Evolutionary conservation across 768 basidiomycete genomes (phyloP).

Genomic region (Austroboletus eburneus): DNA sequence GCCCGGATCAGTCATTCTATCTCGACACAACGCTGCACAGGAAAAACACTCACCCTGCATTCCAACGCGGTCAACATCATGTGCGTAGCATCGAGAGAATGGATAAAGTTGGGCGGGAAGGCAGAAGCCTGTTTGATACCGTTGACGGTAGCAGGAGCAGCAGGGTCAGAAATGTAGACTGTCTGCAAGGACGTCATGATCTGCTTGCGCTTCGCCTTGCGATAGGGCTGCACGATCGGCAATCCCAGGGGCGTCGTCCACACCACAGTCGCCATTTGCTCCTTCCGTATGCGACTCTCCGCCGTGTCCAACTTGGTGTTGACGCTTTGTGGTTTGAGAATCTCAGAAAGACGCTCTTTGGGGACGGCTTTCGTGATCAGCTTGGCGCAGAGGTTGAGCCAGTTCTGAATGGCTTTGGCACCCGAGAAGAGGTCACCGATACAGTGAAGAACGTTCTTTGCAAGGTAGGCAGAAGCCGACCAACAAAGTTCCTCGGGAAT

Average conservation of each 20-base stretch:
- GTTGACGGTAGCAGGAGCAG: constrained; percentile 73
- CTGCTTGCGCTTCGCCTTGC: constrained; percentile 78
- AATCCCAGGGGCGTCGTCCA: constrained; percentile 97
- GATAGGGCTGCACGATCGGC: constrained; percentile 95
- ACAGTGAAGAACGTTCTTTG: constrained; percentile 68
- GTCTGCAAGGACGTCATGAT: constrained; percentile 81
- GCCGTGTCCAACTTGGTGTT: constrained; percentile 19
- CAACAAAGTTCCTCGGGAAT: constrained; percentile 73
- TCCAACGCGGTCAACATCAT: constrained; percentile 96
- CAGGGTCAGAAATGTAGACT: constrained; percentile 87
- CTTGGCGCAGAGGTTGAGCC: constrained; percentile 80
- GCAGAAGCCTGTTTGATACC: constrained; percentile 87
- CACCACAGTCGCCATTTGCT: constrained; percentile 92
- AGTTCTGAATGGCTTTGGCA: constrained; percentile 86
- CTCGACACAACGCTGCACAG: background rate
- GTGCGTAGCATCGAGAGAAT: constrained; percentile 96
- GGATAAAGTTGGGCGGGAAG: constrained; percentile 99
- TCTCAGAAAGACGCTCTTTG: constrained; percentile 53
- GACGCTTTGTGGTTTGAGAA: constrained; percentile 22
- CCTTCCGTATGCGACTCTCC: constrained; percentile 55
- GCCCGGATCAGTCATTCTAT: constrained; percentile 5
- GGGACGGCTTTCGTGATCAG: constrained; percentile 88
- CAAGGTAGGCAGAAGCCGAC: constrained; percentile 71
- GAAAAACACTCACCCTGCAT: constrained; percentile 57
- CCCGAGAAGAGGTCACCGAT: constrained; percentile 95